Evolutionary conservation across 2,329 filamentous ascomycete genomes (phyloP), one percentile per base, ranked within the genome.

Genomic region (Colletotrichum sp.): DNA sequence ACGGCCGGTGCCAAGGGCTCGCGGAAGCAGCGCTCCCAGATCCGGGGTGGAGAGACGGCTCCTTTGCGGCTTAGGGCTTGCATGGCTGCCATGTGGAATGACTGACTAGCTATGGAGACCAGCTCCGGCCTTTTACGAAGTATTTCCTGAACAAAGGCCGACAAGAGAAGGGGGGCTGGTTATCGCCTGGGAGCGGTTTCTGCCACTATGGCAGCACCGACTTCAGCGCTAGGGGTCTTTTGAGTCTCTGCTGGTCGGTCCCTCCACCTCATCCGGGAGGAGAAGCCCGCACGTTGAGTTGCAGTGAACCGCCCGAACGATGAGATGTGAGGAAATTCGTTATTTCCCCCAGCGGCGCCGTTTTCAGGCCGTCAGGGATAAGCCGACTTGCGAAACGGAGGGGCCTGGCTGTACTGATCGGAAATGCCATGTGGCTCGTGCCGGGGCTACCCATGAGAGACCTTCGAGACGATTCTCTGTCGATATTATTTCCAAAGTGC

Each of bases 71-170:
- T 74, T 65, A 70, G 71, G 67, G 60, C 75, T 68, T 69, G 69
- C 75, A 76, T 75, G 75, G 75, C 73, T 77, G 75, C 75, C 75
- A 77, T 77, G 75, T 77, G 75, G 75, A 52, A 77, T 68, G 39
- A 30, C 55, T 64, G 69, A 68, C 63, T 72, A 64, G 69, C 55
- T 13, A 64, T 21, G 63, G 69, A 57, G 69, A 67, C 63, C 3
- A 57, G 57, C 63, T 75, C 30, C 34, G 43, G 39, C 39, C 39
- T 55, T 59, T 48, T 71, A 63, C 55, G 21, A 60, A 64, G 39
- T 64, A 26, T 73, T 63, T 69, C 21, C 52, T 48, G 24, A 30
- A 28, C 21, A 59, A 39, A 39, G n/a, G 59, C 16, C 28, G 21
- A 59, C 21, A 24, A 16, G 13, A 36, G 24, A 24, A 59, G 28